Percentiles rank a stretch among this genome's conserved stretches.
phyloP scores from a whole-genome alignment of 2,329 filamentous ascomycete species.

The Aspergillus uvarum region DNA sequence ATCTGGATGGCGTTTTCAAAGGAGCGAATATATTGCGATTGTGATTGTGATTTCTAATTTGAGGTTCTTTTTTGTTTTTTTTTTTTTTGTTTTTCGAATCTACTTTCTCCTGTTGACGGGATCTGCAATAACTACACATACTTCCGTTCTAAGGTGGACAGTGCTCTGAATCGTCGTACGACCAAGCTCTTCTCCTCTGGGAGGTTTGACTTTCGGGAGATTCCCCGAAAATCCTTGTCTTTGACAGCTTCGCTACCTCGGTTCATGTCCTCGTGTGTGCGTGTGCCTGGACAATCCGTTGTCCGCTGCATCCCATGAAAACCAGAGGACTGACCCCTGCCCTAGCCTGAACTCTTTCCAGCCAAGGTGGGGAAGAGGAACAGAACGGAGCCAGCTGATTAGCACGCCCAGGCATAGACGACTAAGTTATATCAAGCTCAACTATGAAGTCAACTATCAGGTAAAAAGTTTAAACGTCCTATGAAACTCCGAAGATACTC shows the following conservation, averaged over 20 bases:
- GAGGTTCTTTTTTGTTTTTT: neutral
- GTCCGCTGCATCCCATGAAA: no score
- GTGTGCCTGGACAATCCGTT: neutral
- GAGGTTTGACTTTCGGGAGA: neutral
- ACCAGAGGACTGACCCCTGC: no score
- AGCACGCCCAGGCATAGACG: no score
- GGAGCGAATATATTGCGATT: neutral
- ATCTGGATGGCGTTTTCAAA: neutral
- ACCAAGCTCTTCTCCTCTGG: neutral
- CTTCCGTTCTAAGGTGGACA: neutral
- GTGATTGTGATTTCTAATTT: neutral
- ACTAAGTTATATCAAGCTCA: no score
- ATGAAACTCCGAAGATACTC: no score
- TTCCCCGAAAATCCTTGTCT: neutral
- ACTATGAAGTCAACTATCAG: no score
- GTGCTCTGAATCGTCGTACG: neutral
- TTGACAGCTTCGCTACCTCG: neutral
- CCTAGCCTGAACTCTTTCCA: no score
- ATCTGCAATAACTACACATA: neutral
- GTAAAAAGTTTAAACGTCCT: no score
- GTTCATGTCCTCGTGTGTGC: neutral
- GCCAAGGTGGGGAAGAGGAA: no score
- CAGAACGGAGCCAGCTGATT: no score
- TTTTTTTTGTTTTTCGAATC: neutral
- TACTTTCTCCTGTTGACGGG: neutral